Evolutionary conservation across 2,329 filamentous ascomycete species (phyloP), one percentile per base, ranked within the genome.

Genomic region (Cladosporium sp.): DNA sequence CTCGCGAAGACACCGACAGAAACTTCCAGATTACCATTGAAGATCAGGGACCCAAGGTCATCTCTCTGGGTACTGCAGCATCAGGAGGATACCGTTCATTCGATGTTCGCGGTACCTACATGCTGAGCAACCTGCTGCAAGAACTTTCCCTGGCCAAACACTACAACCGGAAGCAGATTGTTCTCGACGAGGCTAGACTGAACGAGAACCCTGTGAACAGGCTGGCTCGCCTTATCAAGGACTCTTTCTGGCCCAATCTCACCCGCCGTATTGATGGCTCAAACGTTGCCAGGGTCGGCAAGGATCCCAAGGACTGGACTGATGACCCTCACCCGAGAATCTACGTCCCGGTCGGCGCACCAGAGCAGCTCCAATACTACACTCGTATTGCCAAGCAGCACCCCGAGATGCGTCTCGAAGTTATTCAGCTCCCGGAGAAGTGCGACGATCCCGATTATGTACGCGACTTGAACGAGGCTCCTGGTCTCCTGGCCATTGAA

Each of bases 21-120:
- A 96, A 99, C 70, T 88, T 89, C 78, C 91, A 97, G 70, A 99
- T 99, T 68, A 99, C 93, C 24, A 95, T 97, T 61, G 93, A 97
- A 65, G 93, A 99, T 71, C 80, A 82, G 57, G 93, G 93, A 0
- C 92, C 93, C 43, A 99, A 97, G 86, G 85, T 89, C 40, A 79
- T 96, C 49, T 85, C 87, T 32, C 75, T 97, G 32, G 87, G 89
- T 57, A 96, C 92, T 3, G 86, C 88, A 22, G 85, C 82, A 18
- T 96, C 91, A 30, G 89, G 87, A 59, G 92, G 91, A 37, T 83
- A 88, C 73, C 92, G 91, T 64, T 84, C 84, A 56, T 90, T 92
- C 69, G 91, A 97, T 66, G 82, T 99, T 55, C 87, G 92, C 58
- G 93, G 93, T 62, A 97, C 89, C 27, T 99, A 99, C 70, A 95